Evolutionary conservation across 1,284 basidiomycete genomes (phyloP), one percentile per base, ranked within the genome.

Genomic region (Cryptococcus maquisensis): DNA sequence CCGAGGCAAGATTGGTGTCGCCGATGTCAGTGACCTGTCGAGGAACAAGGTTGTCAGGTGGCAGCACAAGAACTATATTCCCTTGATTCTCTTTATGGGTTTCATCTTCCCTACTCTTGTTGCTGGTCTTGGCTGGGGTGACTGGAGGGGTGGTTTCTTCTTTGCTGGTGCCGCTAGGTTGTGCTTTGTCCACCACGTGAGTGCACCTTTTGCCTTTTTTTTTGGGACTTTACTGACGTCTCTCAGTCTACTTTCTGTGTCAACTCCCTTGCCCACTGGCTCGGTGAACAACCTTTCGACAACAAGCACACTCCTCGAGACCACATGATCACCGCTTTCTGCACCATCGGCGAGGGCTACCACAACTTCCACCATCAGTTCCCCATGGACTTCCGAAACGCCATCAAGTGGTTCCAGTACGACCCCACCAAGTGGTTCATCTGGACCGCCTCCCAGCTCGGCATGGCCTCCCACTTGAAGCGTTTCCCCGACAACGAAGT

Each of bases 331-430:
- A 94, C 91, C 37, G 91, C 91, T 10, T 79, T 94, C 42, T 85
- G 84, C 56, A 94, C 91, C 28, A 85, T 93, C 68, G 91, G 91
- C 57, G 91, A 95, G 77, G 91, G 92, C 13, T 95, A 95, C 80
- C 91, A 95, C 82, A 95, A 96, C 79, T 96, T 96, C 83, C 90
- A 93, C 78, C 90, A 76, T 65, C 88, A 92, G 76, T 91, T 92
- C 82, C 89, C 89, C 10, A 89, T 89, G 87, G 92, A 96, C 77
- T 95, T 89, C 80, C 83, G 92, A 41, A 94, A 94, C 68, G 90
- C 90, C 41, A 90, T 92, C 80, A 88, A 81, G 76, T 93, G 88
- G 88, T 91, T 88, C 72, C 90, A 92, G 74, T 92, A 91, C 67
- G 77, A 79, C 66, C 78, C 78, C 12, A 79, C 79, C 52, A 93